A percentile compares a stretch with the other conserved stretches of the same genome.
Conservation (phyloP, 441 rosid genomes). For the Gossypium trilobum region DNA sequence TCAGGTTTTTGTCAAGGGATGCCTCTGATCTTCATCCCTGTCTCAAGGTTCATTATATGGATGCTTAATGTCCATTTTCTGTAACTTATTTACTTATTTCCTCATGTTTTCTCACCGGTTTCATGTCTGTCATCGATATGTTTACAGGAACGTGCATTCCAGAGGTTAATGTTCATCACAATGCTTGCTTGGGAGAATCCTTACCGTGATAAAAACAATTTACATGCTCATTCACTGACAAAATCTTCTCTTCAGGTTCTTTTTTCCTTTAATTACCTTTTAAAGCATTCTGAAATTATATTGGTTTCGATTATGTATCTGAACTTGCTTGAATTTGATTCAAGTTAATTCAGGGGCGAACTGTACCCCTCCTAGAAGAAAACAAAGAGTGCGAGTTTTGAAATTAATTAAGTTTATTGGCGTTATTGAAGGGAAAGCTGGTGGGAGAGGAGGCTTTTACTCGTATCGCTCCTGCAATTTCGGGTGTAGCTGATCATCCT, state of each 20-base stretch:
- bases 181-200: constrained; percentile 97
- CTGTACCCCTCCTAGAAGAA: too few species aligned
- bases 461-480: constrained; percentile 78
- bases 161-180: constrained; percentile 73
- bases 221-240: constrained; percentile 21
- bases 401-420: constrained; percentile 18
- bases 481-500: constrained; percentile 81
- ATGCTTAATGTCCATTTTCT: background rate
- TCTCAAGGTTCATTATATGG: constrained; percentile 48
- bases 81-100: background rate
- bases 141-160: constrained; percentile 75
- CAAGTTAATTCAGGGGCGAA: background rate
- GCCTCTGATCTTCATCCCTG: constrained; percentile 66
- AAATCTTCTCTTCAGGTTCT: constrained; percentile 63
- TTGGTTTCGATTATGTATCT: background rate
- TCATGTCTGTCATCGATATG: background rate
- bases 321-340: background rate
- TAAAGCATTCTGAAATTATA: constrained; percentile 8
- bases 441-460: constrained; percentile 75
- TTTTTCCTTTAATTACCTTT: constrained; percentile 9
- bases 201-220: constrained; percentile 34
- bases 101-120: background rate
- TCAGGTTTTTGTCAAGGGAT: constrained; percentile 81
- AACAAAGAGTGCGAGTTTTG: constrained; percentile 13
- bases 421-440: constrained; percentile 49